A percentile compares a stretch with the other conserved stretches of the same genome.
phyloP scores from a whole-genome alignment of 2,329 filamentous ascomycete species.

The Fonsecaea multimorphosa region DNA sequence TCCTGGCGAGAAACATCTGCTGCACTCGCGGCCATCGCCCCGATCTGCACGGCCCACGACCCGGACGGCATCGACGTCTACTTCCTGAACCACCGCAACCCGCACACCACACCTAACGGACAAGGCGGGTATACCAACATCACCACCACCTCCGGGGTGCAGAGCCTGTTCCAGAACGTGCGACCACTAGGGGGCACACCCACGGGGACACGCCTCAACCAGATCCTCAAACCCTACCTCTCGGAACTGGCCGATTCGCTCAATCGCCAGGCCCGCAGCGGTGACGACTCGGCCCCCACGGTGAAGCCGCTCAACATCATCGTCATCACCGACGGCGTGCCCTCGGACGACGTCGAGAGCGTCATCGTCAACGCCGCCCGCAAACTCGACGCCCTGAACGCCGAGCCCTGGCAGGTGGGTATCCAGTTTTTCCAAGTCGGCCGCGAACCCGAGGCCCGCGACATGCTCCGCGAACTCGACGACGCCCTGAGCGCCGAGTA shows the following conservation, averaged over 20 bases:
- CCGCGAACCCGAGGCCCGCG: slow-evolving; percentile 67
- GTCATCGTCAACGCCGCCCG: slow-evolving; percentile 71
- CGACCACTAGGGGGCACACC: slow-evolving; percentile 71
- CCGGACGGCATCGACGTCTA: slow-evolving; percentile 86
- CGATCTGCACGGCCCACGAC: slow-evolving; percentile 81
- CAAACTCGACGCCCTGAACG: slow-evolving; percentile 72
- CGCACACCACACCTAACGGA: slow-evolving; percentile 45
- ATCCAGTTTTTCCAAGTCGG: slow-evolving; percentile 98
- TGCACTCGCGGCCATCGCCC: slow-evolving; percentile 75
- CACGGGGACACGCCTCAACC: slow-evolving; percentile 72
- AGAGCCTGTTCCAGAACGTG: slow-evolving; percentile 72
- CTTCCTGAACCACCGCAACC: slow-evolving; percentile 75
- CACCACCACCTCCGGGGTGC: slow-evolving; percentile 62
- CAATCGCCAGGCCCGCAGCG: slow-evolving; percentile 49
- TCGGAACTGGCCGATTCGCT: slow-evolving; percentile 56
- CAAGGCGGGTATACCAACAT: slow-evolving; percentile 70
- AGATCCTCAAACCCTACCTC: slow-evolving; percentile 77
- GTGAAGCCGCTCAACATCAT: slow-evolving; percentile 88
- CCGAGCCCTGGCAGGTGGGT: slow-evolving; percentile 81
- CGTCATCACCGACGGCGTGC: slow-evolving; percentile 85
- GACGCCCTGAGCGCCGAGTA: slow-evolving; percentile 68
- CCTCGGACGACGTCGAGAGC: slow-evolving; percentile 77
- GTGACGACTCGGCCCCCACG: slow-evolving; percentile 49
- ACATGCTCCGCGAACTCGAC: slow-evolving; percentile 74
- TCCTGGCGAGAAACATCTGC: slow-evolving; percentile 76